Conservation (phyloP, 495 filamentous ascomycete species). For the Tuber indicum region DNA sequence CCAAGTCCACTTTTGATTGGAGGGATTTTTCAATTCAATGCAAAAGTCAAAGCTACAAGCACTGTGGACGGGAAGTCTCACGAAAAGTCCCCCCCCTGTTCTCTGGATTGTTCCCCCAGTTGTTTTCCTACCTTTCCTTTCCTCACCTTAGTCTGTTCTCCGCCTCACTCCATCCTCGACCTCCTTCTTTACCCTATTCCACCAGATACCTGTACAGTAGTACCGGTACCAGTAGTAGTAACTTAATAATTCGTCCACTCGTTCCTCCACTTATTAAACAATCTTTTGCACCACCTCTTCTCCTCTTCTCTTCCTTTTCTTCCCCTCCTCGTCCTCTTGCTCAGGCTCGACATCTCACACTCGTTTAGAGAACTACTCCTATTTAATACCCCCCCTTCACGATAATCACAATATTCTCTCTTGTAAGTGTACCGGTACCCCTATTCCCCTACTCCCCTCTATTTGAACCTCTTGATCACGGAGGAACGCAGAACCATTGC, state of each 20-base stretch:
- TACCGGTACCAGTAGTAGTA: neutral
- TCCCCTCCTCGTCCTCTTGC: conserved; percentile 18
- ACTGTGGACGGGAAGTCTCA: conserved; percentile 17
- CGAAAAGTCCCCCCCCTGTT: conserved; percentile 11
- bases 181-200: conserved; percentile 21
- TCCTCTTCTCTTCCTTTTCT: conserved; percentile 7
- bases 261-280: neutral
- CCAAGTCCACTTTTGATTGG: neutral
- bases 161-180: conserved; percentile 4
- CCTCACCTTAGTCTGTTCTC: conserved; percentile 11
- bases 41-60: neutral
- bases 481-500: conserved; percentile 16
- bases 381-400: conserved; percentile 12
- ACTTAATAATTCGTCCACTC: conserved; percentile 1
- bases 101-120: neutral
- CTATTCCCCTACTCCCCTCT: neutral
- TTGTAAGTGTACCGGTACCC: conserved; percentile 20
- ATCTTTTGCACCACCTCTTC: conserved; percentile 11
- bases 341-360: conserved; percentile 20
- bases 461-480: neutral
- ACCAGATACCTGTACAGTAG: conserved; percentile 9
- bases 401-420: conserved; percentile 8
- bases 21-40: neutral
- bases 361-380: conserved; percentile 24
- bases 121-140: conserved; percentile 2